These are phyloP conservation scores for Alternaria ventricosa DNA, from an alignment of 2,329 filamentous ascomycete genomes.

Conservation along the genomic window DNA sequence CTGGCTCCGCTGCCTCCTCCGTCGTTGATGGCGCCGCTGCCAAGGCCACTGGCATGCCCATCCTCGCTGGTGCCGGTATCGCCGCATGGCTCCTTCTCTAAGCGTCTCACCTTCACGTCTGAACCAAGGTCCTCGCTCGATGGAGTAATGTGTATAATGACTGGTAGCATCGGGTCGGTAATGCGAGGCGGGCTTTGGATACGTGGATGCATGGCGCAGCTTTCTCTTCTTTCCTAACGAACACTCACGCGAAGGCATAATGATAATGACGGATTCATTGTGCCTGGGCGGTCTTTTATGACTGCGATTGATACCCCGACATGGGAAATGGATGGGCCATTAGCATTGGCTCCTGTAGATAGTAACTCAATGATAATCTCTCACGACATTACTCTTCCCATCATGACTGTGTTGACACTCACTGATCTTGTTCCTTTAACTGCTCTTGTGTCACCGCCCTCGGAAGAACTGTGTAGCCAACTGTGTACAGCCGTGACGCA, in stretches of 20 bases:
- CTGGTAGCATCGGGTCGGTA: conserved; percentile 12
- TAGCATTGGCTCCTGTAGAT: conserved; percentile 27
- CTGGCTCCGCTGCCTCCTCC: conserved; percentile 19
- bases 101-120: conserved; percentile 17
- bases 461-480: background rate
- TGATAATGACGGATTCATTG: conserved; percentile 30
- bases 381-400: background rate
- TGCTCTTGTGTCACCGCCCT: background rate
- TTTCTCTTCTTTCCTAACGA: conserved; percentile 23
- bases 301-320: conserved; percentile 44
- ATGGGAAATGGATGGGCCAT: conserved; percentile 20
- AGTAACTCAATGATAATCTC: conserved; percentile 33
- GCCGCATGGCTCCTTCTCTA: conserved; percentile 49
- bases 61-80: conserved; percentile 46
- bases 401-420: background rate
- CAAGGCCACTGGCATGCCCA: conserved; percentile 45
- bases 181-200: conserved; percentile 31
- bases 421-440: background rate
- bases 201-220: conserved; percentile 21
- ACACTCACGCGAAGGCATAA: conserved; percentile 28
- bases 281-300: conserved; percentile 25
- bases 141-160: conserved; percentile 46
- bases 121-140: conserved; percentile 28
- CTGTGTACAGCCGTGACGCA: background rate
- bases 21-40: conserved; percentile 25